Evolutionary conservation across 1,139 yeast species (phyloP).

Genomic region (Lodderomyces oxycetoniae): DNA sequence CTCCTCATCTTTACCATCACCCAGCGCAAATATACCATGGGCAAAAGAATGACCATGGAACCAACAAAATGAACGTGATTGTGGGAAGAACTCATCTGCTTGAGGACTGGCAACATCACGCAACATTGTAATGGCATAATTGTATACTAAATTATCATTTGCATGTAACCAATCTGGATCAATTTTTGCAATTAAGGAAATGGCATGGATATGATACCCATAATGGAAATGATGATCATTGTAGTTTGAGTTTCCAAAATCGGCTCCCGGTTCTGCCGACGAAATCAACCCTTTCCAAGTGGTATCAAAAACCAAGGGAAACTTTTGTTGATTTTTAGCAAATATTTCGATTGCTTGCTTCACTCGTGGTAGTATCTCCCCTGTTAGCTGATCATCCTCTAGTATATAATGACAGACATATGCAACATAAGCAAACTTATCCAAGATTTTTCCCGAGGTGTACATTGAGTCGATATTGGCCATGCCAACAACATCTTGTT

Average conservation of each 20-base stretch:
- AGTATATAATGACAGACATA: slow-evolving; percentile 58
- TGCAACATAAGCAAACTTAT: slow-evolving; percentile 69
- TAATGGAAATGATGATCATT: slow-evolving; percentile 84
- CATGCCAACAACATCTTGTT: slow-evolving; percentile 51
- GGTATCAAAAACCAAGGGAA: slow-evolving; percentile 61
- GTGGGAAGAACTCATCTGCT: slow-evolving; percentile 35
- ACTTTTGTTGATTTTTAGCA: slow-evolving; percentile 51
- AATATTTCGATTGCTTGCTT: slow-evolving; percentile 59
- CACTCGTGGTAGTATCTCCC: slow-evolving; percentile 42
- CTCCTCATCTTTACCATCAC: slow-evolving; percentile 47
- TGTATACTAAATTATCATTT: slow-evolving; percentile 24
- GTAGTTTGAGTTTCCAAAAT: slow-evolving; percentile 73
- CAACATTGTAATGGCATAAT: slow-evolving; percentile 32
- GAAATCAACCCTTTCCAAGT: slow-evolving; percentile 75
- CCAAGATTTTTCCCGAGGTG: slow-evolving; percentile 68
- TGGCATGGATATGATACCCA: slow-evolving; percentile 72
- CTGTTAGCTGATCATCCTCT: slow-evolving; percentile 43
- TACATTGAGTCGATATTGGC: slow-evolving; percentile 72
- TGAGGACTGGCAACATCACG: slow-evolving; percentile 42
- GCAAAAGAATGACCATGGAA: slow-evolving; percentile 47
- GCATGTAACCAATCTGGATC: slow-evolving; percentile 37
- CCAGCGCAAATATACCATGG: slow-evolving; percentile 41
- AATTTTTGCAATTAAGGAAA: slow-evolving; percentile 57
- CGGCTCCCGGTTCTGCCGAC: slow-evolving; percentile 60
- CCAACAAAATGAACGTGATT: slow-evolving; percentile 42